These are phyloP conservation scores for Vaccinium myrtillus DNA, from an alignment of 148 eudicot species.

Conservation along the genomic window DNA sequence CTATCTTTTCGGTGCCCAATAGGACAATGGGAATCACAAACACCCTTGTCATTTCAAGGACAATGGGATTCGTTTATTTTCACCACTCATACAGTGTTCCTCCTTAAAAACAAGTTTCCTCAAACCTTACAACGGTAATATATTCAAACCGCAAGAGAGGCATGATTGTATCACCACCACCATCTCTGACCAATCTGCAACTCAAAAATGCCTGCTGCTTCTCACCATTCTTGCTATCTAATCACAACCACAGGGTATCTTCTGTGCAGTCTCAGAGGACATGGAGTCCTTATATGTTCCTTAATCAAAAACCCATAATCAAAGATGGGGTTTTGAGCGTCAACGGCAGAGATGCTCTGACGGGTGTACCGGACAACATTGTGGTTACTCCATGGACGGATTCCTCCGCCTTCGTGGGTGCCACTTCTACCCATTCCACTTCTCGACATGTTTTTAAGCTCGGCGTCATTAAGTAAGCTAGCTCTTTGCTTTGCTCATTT, in stretches of 20 bases:
- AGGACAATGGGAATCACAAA: neutral
- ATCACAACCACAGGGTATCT: neutral
- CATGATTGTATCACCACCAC: neutral
- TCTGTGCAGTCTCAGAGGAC: neutral
- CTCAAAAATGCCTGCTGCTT: slow-evolving; percentile 17
- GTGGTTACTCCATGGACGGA: slow-evolving; percentile 34
- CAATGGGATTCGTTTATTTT: neutral
- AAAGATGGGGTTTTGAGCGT: slow-evolving; percentile 30
- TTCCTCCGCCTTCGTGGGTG: slow-evolving; percentile 38
- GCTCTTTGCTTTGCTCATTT: neutral
- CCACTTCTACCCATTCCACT: slow-evolving; percentile 19
- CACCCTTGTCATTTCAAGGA: neutral
- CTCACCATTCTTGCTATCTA: slow-evolving; percentile 13
- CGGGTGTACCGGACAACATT: slow-evolving; percentile 31
- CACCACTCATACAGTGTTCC: no score
- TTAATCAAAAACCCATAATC: slow-evolving; percentile 21
- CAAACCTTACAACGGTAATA: neutral
- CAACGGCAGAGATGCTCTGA: slow-evolving; percentile 27
- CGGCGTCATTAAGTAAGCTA: slow-evolving; percentile 37
- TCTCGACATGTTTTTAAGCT: slow-evolving; percentile 38
- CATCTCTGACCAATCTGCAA: slow-evolving; percentile 14
- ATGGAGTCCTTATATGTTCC: slow-evolving; percentile 21
- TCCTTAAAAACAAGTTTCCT: neutral
- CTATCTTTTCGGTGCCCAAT: neutral
- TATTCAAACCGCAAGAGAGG: neutral